Evolutionary conservation across 208 protist genomes (phyloP).

Genomic region (Angomonas deanei): DNA sequence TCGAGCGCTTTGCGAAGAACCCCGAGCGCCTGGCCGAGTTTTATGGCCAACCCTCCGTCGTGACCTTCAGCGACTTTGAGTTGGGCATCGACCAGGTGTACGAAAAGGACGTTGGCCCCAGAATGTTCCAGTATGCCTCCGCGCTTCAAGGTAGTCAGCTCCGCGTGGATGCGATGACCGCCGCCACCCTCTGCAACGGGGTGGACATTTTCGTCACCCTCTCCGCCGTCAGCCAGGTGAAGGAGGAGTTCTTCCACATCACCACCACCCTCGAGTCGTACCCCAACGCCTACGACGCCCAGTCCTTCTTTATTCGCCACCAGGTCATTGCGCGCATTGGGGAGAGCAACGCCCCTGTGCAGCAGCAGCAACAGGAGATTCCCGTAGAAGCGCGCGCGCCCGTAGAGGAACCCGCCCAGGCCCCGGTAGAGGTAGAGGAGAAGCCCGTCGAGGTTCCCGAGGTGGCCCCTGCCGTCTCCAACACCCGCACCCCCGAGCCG

Average conservation of each 20-base stretch:
- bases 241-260: slow-evolving; percentile 80
- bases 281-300: slow-evolving; percentile 33
- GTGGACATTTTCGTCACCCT: slow-evolving; percentile 67
- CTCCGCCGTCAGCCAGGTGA: slow-evolving; percentile 25
- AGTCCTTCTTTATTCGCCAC: slow-evolving; percentile 78
- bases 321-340: slow-evolving; percentile 73
- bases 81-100: slow-evolving; percentile 51
- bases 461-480: background rate
- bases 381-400: slow-evolving; percentile 18
- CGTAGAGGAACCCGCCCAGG: slow-evolving; percentile 23
- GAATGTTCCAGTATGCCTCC: slow-evolving; percentile 49
- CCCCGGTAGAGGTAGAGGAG: slow-evolving; percentile 13
- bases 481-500: slow-evolving; percentile 6
- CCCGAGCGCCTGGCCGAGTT: slow-evolving; percentile 46
- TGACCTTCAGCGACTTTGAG: slow-evolving; percentile 82
- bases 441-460: slow-evolving; percentile 2
- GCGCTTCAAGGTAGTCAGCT: slow-evolving; percentile 61
- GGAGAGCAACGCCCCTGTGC: slow-evolving; percentile 24
- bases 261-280: slow-evolving; percentile 66
- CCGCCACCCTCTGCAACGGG: slow-evolving; percentile 57
- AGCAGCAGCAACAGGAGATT: slow-evolving; percentile 18
- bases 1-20: slow-evolving; percentile 73
- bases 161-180: slow-evolving; percentile 61
- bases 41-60: slow-evolving; percentile 49
- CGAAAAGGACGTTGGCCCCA: slow-evolving; percentile 30